phyloP scores from a whole-genome alignment of 2,329 filamentous ascomycete genomes.

The Ustulina deusta region DNA sequence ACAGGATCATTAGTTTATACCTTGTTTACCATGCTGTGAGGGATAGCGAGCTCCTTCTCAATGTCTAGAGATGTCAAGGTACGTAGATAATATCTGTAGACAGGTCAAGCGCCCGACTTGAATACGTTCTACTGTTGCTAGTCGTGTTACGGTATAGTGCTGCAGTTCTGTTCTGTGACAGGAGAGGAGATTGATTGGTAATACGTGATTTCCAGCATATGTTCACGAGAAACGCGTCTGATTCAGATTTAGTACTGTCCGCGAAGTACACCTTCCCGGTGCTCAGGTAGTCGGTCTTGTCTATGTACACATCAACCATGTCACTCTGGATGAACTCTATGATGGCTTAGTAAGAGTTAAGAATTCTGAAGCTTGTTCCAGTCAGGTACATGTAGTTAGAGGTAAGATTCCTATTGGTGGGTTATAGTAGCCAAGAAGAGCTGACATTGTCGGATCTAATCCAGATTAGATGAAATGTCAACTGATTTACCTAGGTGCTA shows the following conservation, averaged over 20 bases:
- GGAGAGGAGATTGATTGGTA: too few relatives aligned
- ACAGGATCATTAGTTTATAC: slow-evolving; percentile 49
- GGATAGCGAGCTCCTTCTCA: slow-evolving; percentile 61
- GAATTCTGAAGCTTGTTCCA: slow-evolving; percentile 67
- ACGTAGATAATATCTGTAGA: too few relatives aligned
- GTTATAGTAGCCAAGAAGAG: not conserved
- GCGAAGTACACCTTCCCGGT: slow-evolving; percentile 58
- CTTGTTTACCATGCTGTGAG: slow-evolving; percentile 49
- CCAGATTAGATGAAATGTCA: slow-evolving; percentile 2
- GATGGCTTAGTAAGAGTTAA: slow-evolving; percentile 69
- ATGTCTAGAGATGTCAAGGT: slow-evolving; percentile 56
- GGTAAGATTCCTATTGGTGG: slow-evolving; percentile 18
- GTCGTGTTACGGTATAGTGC: too few relatives aligned
- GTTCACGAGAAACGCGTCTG: slow-evolving; percentile 65
- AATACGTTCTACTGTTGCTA: too few relatives aligned
- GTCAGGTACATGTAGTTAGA: slow-evolving; percentile 60
- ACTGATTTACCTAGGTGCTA: not conserved
- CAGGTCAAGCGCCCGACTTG: too few relatives aligned
- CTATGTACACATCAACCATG: slow-evolving; percentile 65
- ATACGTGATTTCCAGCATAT: slow-evolving; percentile 67
- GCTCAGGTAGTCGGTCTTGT: slow-evolving; percentile 64
- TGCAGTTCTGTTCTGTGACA: too few relatives aligned
- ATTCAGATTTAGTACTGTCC: slow-evolving; percentile 56
- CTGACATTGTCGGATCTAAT: not conserved
- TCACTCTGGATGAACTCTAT: slow-evolving; percentile 66